These are phyloP conservation scores for Penicillium lagena DNA, from an alignment of 495 filamentous ascomycete genomes.

Conservation along the genomic window DNA sequence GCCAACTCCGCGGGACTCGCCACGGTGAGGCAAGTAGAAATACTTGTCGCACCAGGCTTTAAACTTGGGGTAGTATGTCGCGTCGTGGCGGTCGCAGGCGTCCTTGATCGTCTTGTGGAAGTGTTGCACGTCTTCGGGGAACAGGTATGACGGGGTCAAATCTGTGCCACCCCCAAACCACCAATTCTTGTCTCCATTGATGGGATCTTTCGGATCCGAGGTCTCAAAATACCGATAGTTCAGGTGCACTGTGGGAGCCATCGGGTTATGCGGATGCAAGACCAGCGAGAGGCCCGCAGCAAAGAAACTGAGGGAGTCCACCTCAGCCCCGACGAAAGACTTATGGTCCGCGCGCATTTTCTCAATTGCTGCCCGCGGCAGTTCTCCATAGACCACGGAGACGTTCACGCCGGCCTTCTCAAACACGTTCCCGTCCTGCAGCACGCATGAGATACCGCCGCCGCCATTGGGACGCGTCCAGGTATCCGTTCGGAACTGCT, in stretches of 20 bases:
- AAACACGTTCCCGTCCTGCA: constrained; percentile 94
- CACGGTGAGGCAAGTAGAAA: constrained; percentile 87
- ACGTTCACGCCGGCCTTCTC: constrained; percentile 98
- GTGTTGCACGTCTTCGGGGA: constrained; percentile 93
- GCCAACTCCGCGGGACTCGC: constrained; percentile 82
- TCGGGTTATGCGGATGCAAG: constrained; percentile 87
- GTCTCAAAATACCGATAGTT: constrained; percentile 99
- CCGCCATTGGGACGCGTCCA: constrained; percentile 88
- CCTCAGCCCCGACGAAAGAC: constrained; percentile 66
- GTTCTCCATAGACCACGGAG: constrained; percentile 86
- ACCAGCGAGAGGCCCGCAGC: constrained; percentile 90
- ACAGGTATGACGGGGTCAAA: constrained; percentile 88
- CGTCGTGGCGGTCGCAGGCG: constrained; percentile 89
- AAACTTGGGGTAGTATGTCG: constrained; percentile 87
- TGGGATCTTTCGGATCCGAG: constrained; percentile 46
- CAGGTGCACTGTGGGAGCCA: constrained; percentile 94
- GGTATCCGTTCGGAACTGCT: constrained; percentile 71
- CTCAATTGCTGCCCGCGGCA: constrained; percentile 79
- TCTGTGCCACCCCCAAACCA: constrained; percentile 98
- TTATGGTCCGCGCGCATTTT: constrained; percentile 97
- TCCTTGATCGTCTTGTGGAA: constrained; percentile 94
- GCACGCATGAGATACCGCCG: constrained; percentile 80
- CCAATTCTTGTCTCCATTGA: constrained; percentile 74
- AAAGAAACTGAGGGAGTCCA: constrained; percentile 84
- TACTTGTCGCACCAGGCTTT: constrained; percentile 99